Evolutionary conservation across 257 asterid species (phyloP), one percentile per base, ranked within the genome.

Genomic region (Solanum bulbocastanum): DNA sequence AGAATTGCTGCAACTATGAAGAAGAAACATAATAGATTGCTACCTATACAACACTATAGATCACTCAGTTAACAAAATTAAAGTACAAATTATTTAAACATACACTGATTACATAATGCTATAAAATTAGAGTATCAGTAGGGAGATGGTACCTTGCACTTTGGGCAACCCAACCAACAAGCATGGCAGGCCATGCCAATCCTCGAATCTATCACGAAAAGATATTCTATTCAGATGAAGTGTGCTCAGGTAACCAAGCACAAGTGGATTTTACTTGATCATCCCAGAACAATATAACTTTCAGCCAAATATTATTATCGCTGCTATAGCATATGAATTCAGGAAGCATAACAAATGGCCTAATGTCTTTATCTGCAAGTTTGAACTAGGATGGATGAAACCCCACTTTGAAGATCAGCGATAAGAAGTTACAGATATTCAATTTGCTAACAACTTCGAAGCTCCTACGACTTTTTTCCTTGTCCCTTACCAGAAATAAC

Each of bases 161-260:
- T 91, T 97, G 98, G 90, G 98, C 98, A 90, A 97, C 98, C 98
- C 98, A 97, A 92, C 99, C 99, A 90, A 96, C 89, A 87, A 97
- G 93, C 90, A 93, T 88, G 83, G 98, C 98, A n/a, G 98, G 99
- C 99, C 99, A 97, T 86, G 98, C 98, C 88, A 95, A 92, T 86
- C 97, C 99, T 72, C 98, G 97, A 88, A 96, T 97, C 99, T 96
- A 93, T 83, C 87, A 89, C 88, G 68, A 76, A 71, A 87, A 86
- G 89, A 42, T 81, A 84, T 90, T 33, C 49, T 36, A 49, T 86
- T 86, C 86, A 89, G 83, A 56, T 66, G 79, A 85, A 85, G 23
- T 46, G 81, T 83, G 75, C 25, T 33, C 79, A 32, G 58, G 49
- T 46, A 82, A 71, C 52, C n/a, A 85, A 35, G 73, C 23, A 44